These are phyloP conservation scores for Trichoderma asperellum DNA, from an alignment of 2,329 filamentous ascomycete genomes.

Conservation along the genomic window DNA sequence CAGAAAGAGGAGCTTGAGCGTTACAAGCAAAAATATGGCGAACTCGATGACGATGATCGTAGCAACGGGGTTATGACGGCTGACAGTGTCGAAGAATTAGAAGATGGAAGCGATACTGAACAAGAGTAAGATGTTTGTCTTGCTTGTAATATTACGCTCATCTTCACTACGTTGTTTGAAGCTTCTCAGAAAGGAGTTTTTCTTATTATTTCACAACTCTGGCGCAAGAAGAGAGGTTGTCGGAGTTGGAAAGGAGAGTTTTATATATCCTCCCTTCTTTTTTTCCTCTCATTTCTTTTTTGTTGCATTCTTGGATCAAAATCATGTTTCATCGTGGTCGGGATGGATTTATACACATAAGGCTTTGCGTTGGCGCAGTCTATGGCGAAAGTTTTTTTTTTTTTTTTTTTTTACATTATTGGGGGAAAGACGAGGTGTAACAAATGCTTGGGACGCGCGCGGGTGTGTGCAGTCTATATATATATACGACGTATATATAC, in stretches of 20 bases:
- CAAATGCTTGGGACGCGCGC: constrained; percentile 2
- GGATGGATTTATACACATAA: constrained; percentile 14
- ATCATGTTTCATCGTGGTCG: constrained; percentile 12
- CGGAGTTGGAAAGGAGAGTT: constrained; percentile 1
- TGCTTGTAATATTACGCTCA: neutral
- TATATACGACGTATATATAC: constrained; percentile 24
- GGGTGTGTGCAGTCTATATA: constrained; percentile 12
- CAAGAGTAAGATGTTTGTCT: constrained; percentile 30
- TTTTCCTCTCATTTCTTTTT: neutral
- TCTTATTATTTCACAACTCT: neutral
- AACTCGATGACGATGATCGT: constrained; percentile 39
- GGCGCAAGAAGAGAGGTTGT: neutral
- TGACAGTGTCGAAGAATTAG: constrained; percentile 36
- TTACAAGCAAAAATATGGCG: constrained; percentile 60
- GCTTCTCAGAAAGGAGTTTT: neutral
- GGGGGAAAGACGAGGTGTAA: too few relatives aligned
- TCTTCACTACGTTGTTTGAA: neutral
- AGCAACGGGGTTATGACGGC: constrained; percentile 36
- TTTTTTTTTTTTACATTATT: neutral
- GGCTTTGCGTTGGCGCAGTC: constrained; percentile 22
- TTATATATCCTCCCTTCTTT: neutral
- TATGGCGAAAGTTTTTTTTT: constrained; percentile 19
- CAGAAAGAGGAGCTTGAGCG: constrained; percentile 67
- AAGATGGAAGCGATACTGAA: constrained; percentile 38
- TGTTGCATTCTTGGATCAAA: constrained; percentile 21